These are phyloP conservation scores for Fusarium sulawesiense DNA, from an alignment of 2,329 filamentous ascomycete genomes.

Conservation along the genomic window DNA sequence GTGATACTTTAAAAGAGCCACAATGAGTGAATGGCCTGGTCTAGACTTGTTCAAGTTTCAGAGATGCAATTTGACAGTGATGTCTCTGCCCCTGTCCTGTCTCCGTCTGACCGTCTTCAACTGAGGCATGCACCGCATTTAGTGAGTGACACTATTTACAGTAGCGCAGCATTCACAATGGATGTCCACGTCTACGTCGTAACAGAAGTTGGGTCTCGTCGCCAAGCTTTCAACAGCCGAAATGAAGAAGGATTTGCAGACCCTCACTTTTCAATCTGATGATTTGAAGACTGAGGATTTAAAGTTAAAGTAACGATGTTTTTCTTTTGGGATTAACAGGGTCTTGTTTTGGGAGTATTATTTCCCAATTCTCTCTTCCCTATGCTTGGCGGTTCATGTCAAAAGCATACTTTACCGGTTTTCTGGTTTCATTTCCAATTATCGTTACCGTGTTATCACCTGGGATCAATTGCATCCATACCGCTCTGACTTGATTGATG, in stretches of 20 bases:
- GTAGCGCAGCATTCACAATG: conserved; percentile 14
- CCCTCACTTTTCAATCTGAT: conserved; percentile 2
- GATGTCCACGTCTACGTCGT: neutral
- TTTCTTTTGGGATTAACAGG: conserved; percentile 16
- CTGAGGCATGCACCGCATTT: conserved; percentile 21
- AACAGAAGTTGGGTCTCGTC: conserved; percentile 8
- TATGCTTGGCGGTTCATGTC: conserved; percentile 12
- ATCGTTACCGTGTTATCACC: conserved; percentile 19
- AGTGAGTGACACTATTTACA: conserved; percentile 37
- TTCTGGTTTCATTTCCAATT: conserved; percentile 16
- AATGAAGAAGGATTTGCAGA: conserved; percentile 28
- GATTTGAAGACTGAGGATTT: conserved; percentile 23
- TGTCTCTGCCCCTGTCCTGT: conserved; percentile 5
- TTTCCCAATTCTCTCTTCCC: conserved; percentile 10
- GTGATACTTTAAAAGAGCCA: conserved; percentile 6
- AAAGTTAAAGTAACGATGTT: conserved; percentile 17
- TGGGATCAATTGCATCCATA: conserved; percentile 11
- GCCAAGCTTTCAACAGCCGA: conserved; percentile 43
- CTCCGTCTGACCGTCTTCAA: conserved; percentile 4
- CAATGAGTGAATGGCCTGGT: conserved; percentile 7
- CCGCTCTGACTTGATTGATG: conserved; percentile 1
- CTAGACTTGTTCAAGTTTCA: conserved; percentile 7
- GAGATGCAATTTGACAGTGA: neutral
- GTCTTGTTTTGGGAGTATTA: conserved; percentile 19
- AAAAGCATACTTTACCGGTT: conserved; percentile 19